A percentile compares a stretch with the other conserved stretches of the same genome.
phyloP scores from a whole-genome alignment of 2,329 filamentous ascomycete species.

The Neonectria sp. region DNA sequence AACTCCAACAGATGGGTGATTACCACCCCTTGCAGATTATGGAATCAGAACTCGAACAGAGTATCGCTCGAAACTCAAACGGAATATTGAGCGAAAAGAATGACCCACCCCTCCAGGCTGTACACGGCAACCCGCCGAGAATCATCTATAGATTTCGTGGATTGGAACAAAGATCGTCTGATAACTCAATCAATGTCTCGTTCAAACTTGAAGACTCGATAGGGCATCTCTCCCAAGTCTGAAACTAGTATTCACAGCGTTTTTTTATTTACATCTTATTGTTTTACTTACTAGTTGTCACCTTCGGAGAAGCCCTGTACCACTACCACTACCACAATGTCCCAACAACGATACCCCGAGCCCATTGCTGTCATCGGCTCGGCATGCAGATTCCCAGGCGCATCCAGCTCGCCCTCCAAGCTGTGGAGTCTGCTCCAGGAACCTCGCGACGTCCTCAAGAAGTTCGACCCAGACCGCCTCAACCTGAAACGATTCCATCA shows the following conservation, averaged over 20 bases:
- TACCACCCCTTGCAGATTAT: neutral
- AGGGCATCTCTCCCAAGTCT: slow-evolving; percentile 16
- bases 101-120: neutral
- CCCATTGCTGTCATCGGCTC: slow-evolving; percentile 14
- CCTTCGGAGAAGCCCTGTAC: slow-evolving; percentile 14
- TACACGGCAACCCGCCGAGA: neutral
- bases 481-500: slow-evolving; percentile 15
- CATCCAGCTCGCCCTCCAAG: slow-evolving; percentile 18
- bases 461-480: slow-evolving; percentile 15
- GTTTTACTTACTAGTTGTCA: slow-evolving; percentile 12
- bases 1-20: neutral
- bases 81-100: slow-evolving; percentile 15
- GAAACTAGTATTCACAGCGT: slow-evolving; percentile 1
- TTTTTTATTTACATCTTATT: slow-evolving; percentile 4
- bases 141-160: slow-evolving; percentile 8
- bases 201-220: slow-evolving; percentile 16
- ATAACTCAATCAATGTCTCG: slow-evolving; percentile 11
- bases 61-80: neutral
- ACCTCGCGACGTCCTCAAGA: slow-evolving; percentile 12
- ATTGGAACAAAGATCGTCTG: slow-evolving; percentile 4
- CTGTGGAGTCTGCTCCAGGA: slow-evolving; percentile 11
- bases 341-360: slow-evolving; percentile 19
- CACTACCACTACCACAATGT: slow-evolving; percentile 12
- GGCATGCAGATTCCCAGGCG: slow-evolving; percentile 14
- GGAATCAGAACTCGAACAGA: neutral